Conservation (phyloP, 2,329 filamentous ascomycete genomes). For the Neophaeococcomyces mojaviensis region DNA sequence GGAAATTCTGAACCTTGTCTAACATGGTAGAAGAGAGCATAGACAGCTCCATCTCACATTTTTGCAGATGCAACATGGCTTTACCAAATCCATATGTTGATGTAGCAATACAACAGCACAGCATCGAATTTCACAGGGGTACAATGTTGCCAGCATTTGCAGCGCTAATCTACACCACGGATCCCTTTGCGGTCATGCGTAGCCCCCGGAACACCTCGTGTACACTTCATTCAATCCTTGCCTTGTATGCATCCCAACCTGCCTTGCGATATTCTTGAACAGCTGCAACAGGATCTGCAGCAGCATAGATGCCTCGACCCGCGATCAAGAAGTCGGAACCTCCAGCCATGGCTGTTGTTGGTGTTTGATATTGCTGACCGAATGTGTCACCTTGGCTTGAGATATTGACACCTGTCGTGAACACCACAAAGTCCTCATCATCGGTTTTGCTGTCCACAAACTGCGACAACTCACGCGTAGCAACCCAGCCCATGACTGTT, state of each 20-base stretch:
- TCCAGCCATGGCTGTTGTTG: constrained; percentile 36
- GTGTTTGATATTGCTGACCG: constrained; percentile 44
- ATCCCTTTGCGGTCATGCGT: no score
- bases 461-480: constrained; percentile 34
- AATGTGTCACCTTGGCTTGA: constrained; percentile 40
- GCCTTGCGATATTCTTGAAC: constrained; percentile 38
- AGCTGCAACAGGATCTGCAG: constrained; percentile 37
- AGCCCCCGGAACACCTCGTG: no score
- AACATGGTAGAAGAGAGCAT: no score
- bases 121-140: no score
- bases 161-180: no score
- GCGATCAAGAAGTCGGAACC: constrained; percentile 44
- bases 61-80: no score
- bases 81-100: no score
- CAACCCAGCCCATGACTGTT: constrained; percentile 42
- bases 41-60: no score
- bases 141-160: no score
- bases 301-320: constrained; percentile 40
- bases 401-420: constrained; percentile 42
- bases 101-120: no score
- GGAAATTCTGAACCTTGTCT: no score
- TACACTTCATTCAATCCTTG: constrained; percentile 10
- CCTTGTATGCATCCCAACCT: constrained; percentile 39
- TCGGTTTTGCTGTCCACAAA: constrained; percentile 25
- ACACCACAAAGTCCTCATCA: constrained; percentile 41